These are phyloP conservation scores for Fraxinus excelsior DNA, from an alignment of 257 asterid species.

Conservation along the genomic window DNA sequence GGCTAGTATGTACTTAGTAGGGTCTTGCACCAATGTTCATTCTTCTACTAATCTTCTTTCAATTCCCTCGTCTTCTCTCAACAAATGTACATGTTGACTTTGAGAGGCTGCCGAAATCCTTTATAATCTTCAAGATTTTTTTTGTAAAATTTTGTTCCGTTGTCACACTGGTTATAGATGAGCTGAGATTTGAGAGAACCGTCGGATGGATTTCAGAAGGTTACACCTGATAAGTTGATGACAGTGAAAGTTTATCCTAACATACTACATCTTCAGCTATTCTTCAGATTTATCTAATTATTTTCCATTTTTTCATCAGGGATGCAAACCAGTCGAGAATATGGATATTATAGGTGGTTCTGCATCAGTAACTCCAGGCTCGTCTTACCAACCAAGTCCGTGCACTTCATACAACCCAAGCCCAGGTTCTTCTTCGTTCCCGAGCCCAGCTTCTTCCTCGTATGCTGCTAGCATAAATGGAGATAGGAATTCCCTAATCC, in stretches of 20 bases:
- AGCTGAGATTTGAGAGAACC: too few species aligned
- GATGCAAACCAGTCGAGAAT: conserved; percentile 60
- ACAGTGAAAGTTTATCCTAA: neutral
- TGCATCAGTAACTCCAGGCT: conserved; percentile 52
- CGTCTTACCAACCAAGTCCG: conserved; percentile 58
- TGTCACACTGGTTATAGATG: too few species aligned
- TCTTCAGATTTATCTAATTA: neutral
- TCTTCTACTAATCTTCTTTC: too few species aligned
- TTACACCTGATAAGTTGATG: neutral
- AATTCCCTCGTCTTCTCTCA: too few species aligned
- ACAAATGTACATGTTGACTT: neutral
- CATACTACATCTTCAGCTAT: neutral
- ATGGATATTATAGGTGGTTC: conserved; percentile 61
- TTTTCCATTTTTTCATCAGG: conserved; percentile 29
- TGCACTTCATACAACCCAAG: conserved; percentile 53
- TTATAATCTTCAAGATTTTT: too few species aligned
- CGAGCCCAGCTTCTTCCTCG: conserved; percentile 60
- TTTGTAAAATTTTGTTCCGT: too few species aligned
- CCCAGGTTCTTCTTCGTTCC: conserved; percentile 61
- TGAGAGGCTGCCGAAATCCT: neutral
- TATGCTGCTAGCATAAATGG: conserved; percentile 32
- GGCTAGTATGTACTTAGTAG: too few species aligned
- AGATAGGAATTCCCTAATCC: conserved; percentile 64
- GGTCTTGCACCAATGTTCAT: too few species aligned
- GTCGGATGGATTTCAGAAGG: too few species aligned